Conservation (phyloP, 2,329 filamentous ascomycete species). For the Fusarium pilosicola region DNA sequence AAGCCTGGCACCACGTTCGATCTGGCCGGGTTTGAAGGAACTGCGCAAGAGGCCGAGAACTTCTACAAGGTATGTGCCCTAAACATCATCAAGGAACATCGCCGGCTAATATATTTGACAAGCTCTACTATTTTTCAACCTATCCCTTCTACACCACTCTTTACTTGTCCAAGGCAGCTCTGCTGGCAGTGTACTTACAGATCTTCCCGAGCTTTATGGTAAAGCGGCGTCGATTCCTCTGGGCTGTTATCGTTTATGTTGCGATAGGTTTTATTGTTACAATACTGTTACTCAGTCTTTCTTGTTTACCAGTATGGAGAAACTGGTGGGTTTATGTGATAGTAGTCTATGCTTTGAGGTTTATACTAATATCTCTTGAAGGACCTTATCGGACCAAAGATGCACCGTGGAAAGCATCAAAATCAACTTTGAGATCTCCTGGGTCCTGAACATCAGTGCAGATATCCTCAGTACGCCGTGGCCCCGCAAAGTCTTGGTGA, state of each 20-base stretch:
- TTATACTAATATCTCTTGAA: not conserved
- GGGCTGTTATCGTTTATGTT: conserved; percentile 8
- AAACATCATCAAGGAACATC: fast-evolving
- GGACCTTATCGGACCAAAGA: not conserved
- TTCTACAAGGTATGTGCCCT: conserved; percentile 1
- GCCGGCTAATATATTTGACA: not conserved
- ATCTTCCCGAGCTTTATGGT: conserved; percentile 22
- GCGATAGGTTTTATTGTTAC: not conserved
- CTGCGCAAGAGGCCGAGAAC: not conserved
- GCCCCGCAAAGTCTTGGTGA: fast-evolving
- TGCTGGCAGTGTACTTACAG: conserved; percentile 15
- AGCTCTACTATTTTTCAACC: not conserved
- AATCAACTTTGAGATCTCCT: conserved; percentile 1
- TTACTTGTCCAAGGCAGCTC: conserved; percentile 18
- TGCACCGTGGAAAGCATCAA: not conserved
- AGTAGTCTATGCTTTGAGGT: fast-evolving
- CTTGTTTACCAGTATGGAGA: conserved; percentile 1
- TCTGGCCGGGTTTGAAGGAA: not conserved
- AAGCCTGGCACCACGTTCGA: not conserved
- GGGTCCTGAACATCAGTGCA: conserved; percentile 6
- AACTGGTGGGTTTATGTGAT: conserved; percentile 1
- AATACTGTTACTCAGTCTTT: not conserved
- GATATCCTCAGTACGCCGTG: conserved; percentile 6
- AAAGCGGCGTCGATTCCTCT: conserved; percentile 17
- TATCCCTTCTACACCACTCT: not conserved